These are phyloP conservation scores for Xylariaceae sp. DNA, from an alignment of 2,329 filamentous ascomycete species.

Conservation along the genomic window DNA sequence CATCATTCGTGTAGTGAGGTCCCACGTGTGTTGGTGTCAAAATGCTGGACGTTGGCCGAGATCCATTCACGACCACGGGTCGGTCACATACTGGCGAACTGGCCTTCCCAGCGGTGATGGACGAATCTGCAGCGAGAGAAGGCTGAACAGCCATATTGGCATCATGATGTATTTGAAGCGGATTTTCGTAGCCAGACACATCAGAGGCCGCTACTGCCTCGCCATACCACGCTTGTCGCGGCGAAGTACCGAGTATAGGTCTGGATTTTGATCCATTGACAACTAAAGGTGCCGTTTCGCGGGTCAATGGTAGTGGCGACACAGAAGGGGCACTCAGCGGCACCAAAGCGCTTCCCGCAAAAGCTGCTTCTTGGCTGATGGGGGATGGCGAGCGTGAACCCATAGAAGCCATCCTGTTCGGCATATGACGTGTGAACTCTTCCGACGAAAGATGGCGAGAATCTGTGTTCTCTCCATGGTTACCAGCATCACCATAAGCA, in stretches of 20 bases:
- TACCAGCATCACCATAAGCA: constrained; percentile 45
- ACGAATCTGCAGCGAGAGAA: constrained; percentile 22
- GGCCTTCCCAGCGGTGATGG: constrained; percentile 22
- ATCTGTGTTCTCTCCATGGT: constrained; percentile 34
- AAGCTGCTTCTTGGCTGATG: constrained; percentile 42
- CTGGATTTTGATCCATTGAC: constrained; percentile 39
- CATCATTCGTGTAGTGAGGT: constrained; percentile 27
- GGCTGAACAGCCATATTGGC: constrained; percentile 23
- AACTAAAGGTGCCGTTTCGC: constrained; percentile 36
- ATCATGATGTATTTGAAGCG: constrained; percentile 36
- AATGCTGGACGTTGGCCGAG: constrained; percentile 16
- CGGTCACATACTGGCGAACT: constrained; percentile 34
- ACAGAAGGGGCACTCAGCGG: constrained; percentile 39
- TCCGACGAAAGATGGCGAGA: constrained; percentile 49
- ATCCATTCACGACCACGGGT: constrained; percentile 45
- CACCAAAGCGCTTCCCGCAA: constrained; percentile 31
- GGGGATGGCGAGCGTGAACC: constrained; percentile 53
- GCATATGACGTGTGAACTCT: constrained; percentile 48
- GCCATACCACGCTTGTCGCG: constrained; percentile 27
- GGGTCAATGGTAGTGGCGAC: constrained; percentile 32
- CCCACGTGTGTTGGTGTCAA: constrained; percentile 14
- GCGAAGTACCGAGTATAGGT: constrained; percentile 24
- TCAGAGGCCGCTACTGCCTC: constrained; percentile 28
- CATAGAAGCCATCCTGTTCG: constrained; percentile 48
- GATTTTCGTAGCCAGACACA: constrained; percentile 34